Evolutionary conservation across 345 rosid genomes (phyloP).

Genomic region (Cardamine resedifolia): DNA sequence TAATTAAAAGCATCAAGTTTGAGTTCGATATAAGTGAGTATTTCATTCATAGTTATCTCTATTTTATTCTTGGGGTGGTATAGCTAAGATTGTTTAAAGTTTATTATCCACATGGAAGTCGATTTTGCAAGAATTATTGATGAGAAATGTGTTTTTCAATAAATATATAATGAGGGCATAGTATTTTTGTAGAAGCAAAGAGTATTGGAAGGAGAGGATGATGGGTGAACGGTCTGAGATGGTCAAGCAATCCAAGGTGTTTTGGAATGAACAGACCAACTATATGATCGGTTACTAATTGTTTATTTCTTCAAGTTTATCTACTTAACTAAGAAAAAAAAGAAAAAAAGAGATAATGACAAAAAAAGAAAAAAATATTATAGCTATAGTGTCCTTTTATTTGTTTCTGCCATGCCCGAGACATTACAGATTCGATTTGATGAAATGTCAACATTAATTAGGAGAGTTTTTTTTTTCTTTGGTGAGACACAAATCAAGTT

Average conservation of each 20-base stretch:
- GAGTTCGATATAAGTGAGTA: not conserved
- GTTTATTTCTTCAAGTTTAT: not conserved
- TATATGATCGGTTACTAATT: constrained; percentile 57
- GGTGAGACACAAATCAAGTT: not conserved
- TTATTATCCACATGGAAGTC: not conserved
- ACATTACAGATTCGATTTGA: not conserved
- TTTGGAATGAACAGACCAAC: constrained; percentile 70
- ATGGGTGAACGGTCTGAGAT: constrained; percentile 55
- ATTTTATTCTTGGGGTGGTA: not conserved
- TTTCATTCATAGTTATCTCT: not conserved
- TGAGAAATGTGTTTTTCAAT: not conserved
- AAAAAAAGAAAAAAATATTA: not conserved
- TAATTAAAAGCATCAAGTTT: not conserved
- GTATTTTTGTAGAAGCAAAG: constrained; percentile 57
- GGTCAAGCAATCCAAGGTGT: constrained; percentile 71
- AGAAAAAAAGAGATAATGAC: not conserved
- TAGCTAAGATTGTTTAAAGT: not conserved
- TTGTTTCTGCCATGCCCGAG: not conserved
- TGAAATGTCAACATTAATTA: not conserved
- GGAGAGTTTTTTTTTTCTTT: not conserved
- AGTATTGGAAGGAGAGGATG: constrained; percentile 71
- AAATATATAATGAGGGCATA: not conserved
- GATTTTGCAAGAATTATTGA: not conserved
- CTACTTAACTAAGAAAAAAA: not conserved
- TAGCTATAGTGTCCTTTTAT: not conserved